Conservation (phyloP, 805 yeast genomes). For the Spathaspora arborariae region DNA sequence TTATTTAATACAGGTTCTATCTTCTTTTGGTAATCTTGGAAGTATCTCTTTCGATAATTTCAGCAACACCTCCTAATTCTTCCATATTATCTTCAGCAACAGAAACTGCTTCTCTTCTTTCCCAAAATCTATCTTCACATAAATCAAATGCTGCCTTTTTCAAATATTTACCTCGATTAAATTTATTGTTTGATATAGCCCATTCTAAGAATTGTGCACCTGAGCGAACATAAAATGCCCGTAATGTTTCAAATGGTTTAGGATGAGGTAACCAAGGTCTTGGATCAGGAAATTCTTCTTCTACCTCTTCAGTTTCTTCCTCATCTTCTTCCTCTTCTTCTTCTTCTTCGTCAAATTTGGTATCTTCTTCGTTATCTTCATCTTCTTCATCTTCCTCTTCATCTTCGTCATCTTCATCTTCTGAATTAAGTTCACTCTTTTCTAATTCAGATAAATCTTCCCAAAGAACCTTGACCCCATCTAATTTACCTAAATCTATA, state of each 20-base stretch:
- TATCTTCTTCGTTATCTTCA: conserved; percentile 59
- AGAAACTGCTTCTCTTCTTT: conserved; percentile 89
- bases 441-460: conserved; percentile 67
- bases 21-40: conserved; percentile 52
- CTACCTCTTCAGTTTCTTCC: conserved; percentile 56
- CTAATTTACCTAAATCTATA: conserved; percentile 79
- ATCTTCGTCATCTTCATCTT: conserved; percentile 51
- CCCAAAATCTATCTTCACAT: conserved; percentile 98
- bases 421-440: conserved; percentile 54
- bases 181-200: conserved; percentile 84
- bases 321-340: conserved; percentile 70
- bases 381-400: conserved; percentile 66
- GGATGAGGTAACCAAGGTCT: conserved; percentile 98
- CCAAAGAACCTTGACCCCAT: conserved; percentile 88
- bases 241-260: conserved; percentile 80
- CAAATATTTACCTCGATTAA: conserved; percentile 83
- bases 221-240: conserved; percentile 81
- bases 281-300: conserved; percentile 77
- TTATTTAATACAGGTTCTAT: conserved; percentile 18
- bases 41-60: conserved; percentile 72
- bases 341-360: conserved; percentile 41
- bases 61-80: conserved; percentile 88
- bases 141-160: conserved; percentile 86
- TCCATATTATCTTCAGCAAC: conserved; percentile 85
- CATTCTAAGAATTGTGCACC: conserved; percentile 87